Evolutionary conservation across 176 grass and related monocot species (phyloP), one percentile per base, ranked within the genome.

Genomic region (Panicum miliaceum): DNA sequence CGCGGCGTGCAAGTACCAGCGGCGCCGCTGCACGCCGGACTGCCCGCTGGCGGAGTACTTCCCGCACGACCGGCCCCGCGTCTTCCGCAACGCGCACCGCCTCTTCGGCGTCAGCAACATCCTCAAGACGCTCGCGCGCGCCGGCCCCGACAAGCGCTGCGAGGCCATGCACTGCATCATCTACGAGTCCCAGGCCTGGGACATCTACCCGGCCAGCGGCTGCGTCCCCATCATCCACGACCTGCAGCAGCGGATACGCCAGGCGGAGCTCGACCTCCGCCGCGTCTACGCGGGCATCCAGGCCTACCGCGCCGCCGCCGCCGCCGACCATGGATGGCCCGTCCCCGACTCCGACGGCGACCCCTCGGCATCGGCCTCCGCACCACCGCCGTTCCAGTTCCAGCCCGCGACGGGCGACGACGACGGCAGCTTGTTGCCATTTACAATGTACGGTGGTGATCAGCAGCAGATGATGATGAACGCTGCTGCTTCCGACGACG

Each of bases 21-120:
- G 83, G 2, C 83, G 74, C 2, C 83, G 74, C 0, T 85, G 83
- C 83, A 68, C 26, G 64, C 12, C 50, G 19, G 83, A 70, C 3
- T 85, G 83, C 51, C 83, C 12, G 63, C 74, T 85, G 83, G 83
- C 73, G 48, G 18, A 29, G 25, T 85, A 23, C 63, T 85, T 85
- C 83, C 83, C 83, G 37, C 48, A 68, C 37, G 73, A 85, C 50
- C 62, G 9, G 8, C 63, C 73, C 19, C 50, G 26, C 10, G 16
- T 78, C 1, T 85, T 85, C 83, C 83, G 37, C 50, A 78, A 25
- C 83, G 64, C 63, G 50, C 83, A 85, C 63, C 83, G 83, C 4
- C 83, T 85, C 48, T 85, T 85, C 50, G 83, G 83, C 86, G 86
- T 88, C 3, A 83, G 65, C 60, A 88, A 88, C 86, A 88, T 88